These are phyloP conservation scores for Colletotrichum somersetense DNA, from an alignment of 2,329 filamentous ascomycete genomes.

Conservation along the genomic window DNA sequence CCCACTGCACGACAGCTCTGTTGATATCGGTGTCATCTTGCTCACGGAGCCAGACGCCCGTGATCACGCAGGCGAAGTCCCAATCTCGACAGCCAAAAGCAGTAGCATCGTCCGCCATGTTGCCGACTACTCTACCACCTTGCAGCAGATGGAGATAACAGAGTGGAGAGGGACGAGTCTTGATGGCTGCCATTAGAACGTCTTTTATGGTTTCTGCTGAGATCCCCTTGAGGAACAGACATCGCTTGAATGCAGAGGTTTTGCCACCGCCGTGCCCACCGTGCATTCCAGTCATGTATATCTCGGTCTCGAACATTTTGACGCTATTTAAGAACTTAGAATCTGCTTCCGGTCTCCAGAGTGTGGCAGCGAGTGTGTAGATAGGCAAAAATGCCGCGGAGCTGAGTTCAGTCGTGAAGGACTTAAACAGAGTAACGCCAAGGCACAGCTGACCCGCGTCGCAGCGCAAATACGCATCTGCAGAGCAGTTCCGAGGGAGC, in stretches of 20 bases:
- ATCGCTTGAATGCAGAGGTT: slow-evolving; percentile 75
- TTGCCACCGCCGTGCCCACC: slow-evolving; percentile 69
- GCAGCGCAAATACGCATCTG: slow-evolving; percentile 69
- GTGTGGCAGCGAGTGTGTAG: slow-evolving; percentile 25
- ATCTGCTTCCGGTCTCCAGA: slow-evolving; percentile 52
- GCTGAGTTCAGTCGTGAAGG: slow-evolving; percentile 45
- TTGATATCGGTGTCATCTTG: slow-evolving; percentile 60
- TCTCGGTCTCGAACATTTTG: slow-evolving; percentile 68
- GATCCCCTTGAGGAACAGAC: slow-evolving; percentile 68
- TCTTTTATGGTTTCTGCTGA: slow-evolving; percentile 49
- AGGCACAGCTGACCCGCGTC: slow-evolving; percentile 60
- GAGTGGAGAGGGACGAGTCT: slow-evolving; percentile 61
- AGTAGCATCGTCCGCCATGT: slow-evolving; percentile 59
- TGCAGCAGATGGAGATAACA: slow-evolving; percentile 75
- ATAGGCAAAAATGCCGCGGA: slow-evolving; percentile 37
- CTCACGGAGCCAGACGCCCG: slow-evolving; percentile 70
- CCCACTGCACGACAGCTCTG: slow-evolving; percentile 62
- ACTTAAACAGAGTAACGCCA: slow-evolving; percentile 64
- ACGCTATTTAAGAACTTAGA: slow-evolving; percentile 59
- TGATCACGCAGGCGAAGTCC: slow-evolving; percentile 74
- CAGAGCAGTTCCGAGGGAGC: slow-evolving; percentile 59
- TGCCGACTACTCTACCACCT: slow-evolving; percentile 65
- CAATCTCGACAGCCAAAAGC: slow-evolving; percentile 75
- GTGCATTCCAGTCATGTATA: slow-evolving; percentile 72
- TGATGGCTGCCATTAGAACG: slow-evolving; percentile 59